Conservation (phyloP, 2,329 filamentous ascomycete genomes). For the Clarireedia sp. region DNA sequence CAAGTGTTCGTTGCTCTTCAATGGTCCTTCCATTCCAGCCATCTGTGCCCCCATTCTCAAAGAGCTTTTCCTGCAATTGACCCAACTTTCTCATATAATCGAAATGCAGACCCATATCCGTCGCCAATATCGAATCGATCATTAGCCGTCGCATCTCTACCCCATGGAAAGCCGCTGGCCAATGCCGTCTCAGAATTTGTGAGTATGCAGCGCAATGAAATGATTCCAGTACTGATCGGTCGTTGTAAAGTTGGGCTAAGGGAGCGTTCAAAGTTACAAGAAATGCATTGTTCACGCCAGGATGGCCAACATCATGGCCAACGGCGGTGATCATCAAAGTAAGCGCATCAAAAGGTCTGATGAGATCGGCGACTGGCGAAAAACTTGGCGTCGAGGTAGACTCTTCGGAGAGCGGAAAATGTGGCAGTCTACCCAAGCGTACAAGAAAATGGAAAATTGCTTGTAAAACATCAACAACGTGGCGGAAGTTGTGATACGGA, state of each 20-base stretch:
- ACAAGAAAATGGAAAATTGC: conserved; percentile 87
- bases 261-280: conserved; percentile 86
- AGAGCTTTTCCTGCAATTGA: conserved; percentile 71
- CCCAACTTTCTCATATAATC: conserved; percentile 89
- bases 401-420: conserved; percentile 43
- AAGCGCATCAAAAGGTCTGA: conserved; percentile 82
- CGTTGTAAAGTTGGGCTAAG: conserved; percentile 91
- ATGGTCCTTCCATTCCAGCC: conserved; percentile 70
- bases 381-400: conserved; percentile 27
- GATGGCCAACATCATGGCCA: conserved; percentile 94
- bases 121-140: conserved; percentile 96
- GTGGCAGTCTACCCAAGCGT: conserved; percentile 65
- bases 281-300: conserved; percentile 97
- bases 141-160: conserved; percentile 76
- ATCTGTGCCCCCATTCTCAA: conserved; percentile 56
- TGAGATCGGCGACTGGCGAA: conserved; percentile 62
- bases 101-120: conserved; percentile 95
- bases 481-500: conserved; percentile 96
- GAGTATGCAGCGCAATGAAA: conserved; percentile 97
- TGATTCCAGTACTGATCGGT: conserved; percentile 90
- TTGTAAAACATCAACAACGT: conserved; percentile 92
- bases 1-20: conserved; percentile 68
- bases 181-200: conserved; percentile 86
- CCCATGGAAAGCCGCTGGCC: conserved; percentile 76
- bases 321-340: conserved; percentile 92